Evolutionary conservation across 1,284 basidiomycete genomes (phyloP).

Genomic region (Fomitopsis schrenkii): DNA sequence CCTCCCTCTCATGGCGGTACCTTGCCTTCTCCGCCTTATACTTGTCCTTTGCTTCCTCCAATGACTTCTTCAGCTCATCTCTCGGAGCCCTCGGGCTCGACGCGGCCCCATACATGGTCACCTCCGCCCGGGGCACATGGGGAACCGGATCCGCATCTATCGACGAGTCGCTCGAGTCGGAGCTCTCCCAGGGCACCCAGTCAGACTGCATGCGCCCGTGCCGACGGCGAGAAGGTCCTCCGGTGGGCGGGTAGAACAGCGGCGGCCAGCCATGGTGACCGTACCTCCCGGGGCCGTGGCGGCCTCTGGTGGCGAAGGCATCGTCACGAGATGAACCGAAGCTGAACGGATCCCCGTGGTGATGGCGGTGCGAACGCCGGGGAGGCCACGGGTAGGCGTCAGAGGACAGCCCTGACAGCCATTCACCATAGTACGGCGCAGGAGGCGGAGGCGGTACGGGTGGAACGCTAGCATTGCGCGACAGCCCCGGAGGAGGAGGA

Average conservation of each 20-base stretch:
- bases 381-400: background rate
- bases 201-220: background rate
- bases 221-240: background rate
- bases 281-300: background rate
- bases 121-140: conserved; percentile 11
- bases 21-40: conserved; percentile 69
- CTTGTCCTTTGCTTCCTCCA: conserved; percentile 61
- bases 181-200: background rate
- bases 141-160: background rate
- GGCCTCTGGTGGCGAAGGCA: background rate
- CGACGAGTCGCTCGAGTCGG: background rate
- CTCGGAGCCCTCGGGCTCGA: conserved; percentile 22
- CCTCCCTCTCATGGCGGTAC: conserved; percentile 55
- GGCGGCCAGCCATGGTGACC: background rate
- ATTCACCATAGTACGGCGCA: background rate
- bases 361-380: background rate
- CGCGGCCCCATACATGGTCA: conserved; percentile 21
- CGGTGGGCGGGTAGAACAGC: background rate
- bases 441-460: conserved; percentile 17
- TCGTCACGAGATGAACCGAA: background rate
- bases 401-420: background rate
- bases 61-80: conserved; percentile 49
- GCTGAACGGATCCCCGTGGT: background rate
- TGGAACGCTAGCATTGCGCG: conserved; percentile 6
- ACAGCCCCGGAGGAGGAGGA: conserved; percentile 6